Percentiles rank a stretch among this genome's conserved stretches.
Conservation (phyloP, 805 yeast genomes). For the Barnettozyma wickerhamii region DNA sequence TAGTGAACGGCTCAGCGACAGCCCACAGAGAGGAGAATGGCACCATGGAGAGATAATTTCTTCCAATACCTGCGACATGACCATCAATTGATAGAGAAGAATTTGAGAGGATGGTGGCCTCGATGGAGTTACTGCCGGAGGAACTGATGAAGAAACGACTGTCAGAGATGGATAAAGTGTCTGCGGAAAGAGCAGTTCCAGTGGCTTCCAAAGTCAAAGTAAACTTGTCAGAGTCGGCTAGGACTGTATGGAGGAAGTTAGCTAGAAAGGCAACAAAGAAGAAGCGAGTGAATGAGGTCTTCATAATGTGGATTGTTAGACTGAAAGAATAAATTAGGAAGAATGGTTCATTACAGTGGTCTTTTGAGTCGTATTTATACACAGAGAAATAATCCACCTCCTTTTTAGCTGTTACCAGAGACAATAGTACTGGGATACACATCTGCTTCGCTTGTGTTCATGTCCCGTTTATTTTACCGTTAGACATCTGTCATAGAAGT, state of each 20-base stretch:
- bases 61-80: background rate
- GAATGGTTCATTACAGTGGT: background rate
- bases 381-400: too few species aligned
- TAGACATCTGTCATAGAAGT: too few species aligned
- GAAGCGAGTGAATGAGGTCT: background rate
- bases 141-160: background rate
- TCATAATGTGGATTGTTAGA: too few species aligned
- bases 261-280: background rate
- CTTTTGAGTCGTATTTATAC: too few species aligned
- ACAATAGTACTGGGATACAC: too few species aligned
- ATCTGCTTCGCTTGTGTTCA: too few species aligned
- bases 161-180: background rate
- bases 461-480: too few species aligned
- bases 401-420: too few species aligned
- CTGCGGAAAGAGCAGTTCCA: background rate
- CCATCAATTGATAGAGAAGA: background rate
- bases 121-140: background rate
- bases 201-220: slow-evolving; percentile 1
- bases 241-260: background rate
- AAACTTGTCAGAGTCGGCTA: slow-evolving; percentile 6
- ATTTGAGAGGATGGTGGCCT: background rate
- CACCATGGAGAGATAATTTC: background rate
- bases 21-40: background rate
- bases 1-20: slow-evolving; percentile 9
- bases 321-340: too few species aligned